Evolutionary conservation across 202 grass and related monocot genomes (phyloP), one percentile per base, ranked within the genome.

Genomic region (Setaria viridis): DNA sequence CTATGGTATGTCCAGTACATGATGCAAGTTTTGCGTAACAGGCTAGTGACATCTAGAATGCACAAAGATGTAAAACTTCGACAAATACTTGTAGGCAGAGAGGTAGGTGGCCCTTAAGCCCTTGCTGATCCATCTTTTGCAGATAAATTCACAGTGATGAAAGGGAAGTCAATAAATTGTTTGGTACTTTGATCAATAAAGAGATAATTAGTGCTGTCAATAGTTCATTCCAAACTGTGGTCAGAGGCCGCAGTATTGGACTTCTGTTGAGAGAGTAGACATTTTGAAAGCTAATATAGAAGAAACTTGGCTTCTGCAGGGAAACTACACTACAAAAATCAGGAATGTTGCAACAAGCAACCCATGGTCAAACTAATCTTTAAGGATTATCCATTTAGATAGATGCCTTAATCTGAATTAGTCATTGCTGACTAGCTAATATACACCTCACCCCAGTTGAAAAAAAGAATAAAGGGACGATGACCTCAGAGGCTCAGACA

Each of bases 291-390:
- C 45, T 50, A 16, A 16, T n/a, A 73, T n/a, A 10, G 9, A 34
- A 72, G 15, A 1, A 79, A 13, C 46, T 79, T 72, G 41, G 21
- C 29, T 66, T 50, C 5, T 15, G 2, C 25, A 47, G 49, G 69
- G 46, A 85, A 70, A 67, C 51, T 53, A 58, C 47, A 53, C 62
- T 39, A 42, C 3, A 7, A 41, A 1, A 3, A 12, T 30, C 49
- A 72, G 71, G 70, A 25, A 65, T 87, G 60, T 84, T 39, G 34
- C 64, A 64, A 77, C 56, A 57, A 7, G 34, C 70, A 70, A 47
- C 19, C 20, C 7, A 20, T 33, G 73, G 84, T 83, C 88, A 90
- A 83, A 46, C 74, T 67, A 86, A 75, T 59, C 51, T 64, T 59
- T 42, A 82, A 51, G 42, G 17, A 80, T 76, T 76, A 77, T 81